Base-by-base conservation (phyloP, 1,284 basidiomycete genomes). In the Pyrrhoderma lamaoense region DNA sequence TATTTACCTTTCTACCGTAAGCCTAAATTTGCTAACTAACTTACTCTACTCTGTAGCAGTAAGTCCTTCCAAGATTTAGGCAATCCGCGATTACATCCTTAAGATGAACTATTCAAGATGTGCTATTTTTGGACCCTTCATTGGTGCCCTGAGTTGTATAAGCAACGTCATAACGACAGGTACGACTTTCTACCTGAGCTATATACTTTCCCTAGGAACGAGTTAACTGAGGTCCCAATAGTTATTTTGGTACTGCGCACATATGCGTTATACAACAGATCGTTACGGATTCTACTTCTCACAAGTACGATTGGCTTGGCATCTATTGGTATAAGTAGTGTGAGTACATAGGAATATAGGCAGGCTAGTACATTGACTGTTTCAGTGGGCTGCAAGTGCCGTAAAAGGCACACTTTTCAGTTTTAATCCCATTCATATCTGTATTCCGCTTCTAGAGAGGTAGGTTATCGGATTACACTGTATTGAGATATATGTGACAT, bases 201-300 rank as follows among this genome's bases (percentile, higher is more conserved):
- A 16, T 18, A 37, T 18, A n/a, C n/a, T n/a, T n/a, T n/a, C n/a
- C n/a, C 39, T 19, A n/a, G 31, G 9, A 31, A 34, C 13, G 38
- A 48, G 7, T n/a, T 18, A 16, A 19, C 35, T n/a, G 7, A 27
- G 25, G 2, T 27, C 23, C 11, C 16, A n/a, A 44, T 18, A 55
- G 53, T 55, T 37, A 48, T 55, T 31, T 40, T 55, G 27, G 45
- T 55, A 8, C 25, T 55, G 27, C 53, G 53, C 5, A 55, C 53
- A 14, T 55, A 55, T 48, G 53, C 53, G 13, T 35, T 55, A 1
- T 55, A 55, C 40, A 25, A 36, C 11, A 31, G 49, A 16, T 38
- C 46, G 8, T 19, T 37, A 18, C 48, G 53, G 53, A 49, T 55
- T 21, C 37, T 55, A 14, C 7, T 55, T 16, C 19, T 51, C 21